These are phyloP conservation scores for Mortierella sp. DNA, from an alignment of 371 early-diverging fungal genomes.

Conservation along the genomic window DNA sequence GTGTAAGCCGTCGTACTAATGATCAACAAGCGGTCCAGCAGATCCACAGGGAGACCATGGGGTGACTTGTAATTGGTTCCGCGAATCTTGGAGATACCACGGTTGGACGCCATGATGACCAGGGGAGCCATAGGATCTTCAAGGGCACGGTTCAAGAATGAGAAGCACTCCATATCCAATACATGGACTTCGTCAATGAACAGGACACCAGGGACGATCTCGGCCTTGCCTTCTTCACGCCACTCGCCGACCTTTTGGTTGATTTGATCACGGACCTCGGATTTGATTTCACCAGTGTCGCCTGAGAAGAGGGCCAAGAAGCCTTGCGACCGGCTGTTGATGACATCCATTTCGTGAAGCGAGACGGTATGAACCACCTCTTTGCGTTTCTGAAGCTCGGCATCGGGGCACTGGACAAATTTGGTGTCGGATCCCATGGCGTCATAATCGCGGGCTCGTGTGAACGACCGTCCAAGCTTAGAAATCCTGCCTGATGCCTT, in stretches of 20 bases:
- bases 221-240: slow-evolving; percentile 99
- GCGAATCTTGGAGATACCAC: slow-evolving; percentile 94
- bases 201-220: slow-evolving; percentile 97
- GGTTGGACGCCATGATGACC: slow-evolving; percentile 98
- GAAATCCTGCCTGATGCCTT: slow-evolving; percentile 98
- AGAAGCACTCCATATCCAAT: slow-evolving; percentile 99
- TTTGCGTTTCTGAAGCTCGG: slow-evolving; percentile 97
- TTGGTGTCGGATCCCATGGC: slow-evolving; percentile 96
- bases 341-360: slow-evolving; percentile 99
- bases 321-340: slow-evolving; percentile 97
- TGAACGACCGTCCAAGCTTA: slow-evolving; percentile 95
- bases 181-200: slow-evolving; percentile 99
- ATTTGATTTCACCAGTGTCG: slow-evolving; percentile 98
- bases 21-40: slow-evolving; percentile 94
- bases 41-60: slow-evolving; percentile 97
- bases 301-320: slow-evolving; percentile 97
- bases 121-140: slow-evolving; percentile 97
- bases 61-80: slow-evolving; percentile 94
- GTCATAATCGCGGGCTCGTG: slow-evolving; percentile 96
- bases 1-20: slow-evolving; percentile 91
- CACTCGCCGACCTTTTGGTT: slow-evolving; percentile 97
- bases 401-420: slow-evolving; percentile 99
- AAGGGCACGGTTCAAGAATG: slow-evolving; percentile 96
- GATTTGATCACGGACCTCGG: slow-evolving; percentile 98
- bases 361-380: slow-evolving; percentile 97